Evolutionary conservation across 495 filamentous ascomycete species (phyloP), one percentile per base, ranked within the genome.

Genomic region (Talaromyces trachyspermus): DNA sequence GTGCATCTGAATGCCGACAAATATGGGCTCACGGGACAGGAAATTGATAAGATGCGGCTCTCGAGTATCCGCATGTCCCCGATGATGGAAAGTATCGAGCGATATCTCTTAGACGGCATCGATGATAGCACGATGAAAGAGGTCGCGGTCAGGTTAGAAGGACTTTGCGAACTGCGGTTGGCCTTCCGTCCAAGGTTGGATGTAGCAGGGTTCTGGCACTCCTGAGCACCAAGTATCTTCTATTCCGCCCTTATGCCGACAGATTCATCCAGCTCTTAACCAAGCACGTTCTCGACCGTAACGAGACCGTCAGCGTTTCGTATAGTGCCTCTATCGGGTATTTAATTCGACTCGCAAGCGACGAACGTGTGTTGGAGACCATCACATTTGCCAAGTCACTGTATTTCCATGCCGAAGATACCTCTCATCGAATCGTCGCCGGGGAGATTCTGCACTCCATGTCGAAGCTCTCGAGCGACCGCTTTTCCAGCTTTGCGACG

Each of bases 141-240:
- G 18, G 68, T 95, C n/a, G 75, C 84, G 8, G 78, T 78, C 10
- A 73, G 65, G 15, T 72, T 98, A 1, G 80, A 89, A 55, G 78
- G 29, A 81, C 86, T 2, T 84, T 96, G 59, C 90, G 89, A 53
- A 79, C 83, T 15, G 85, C 88, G 3, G 77, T 98, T 36, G 91
- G 89, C 3, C 81, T 96, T 60, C 91, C 91, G 7, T 90, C 87
- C 2, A 96, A 95, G 68, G 82, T 96, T 41, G 92, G 89, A 24
- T 91, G 88, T 53, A 82, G 82, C 54, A 82, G 87, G 36, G 84
- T 95, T 17, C 74, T 98, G 9, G 86, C 88, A 5, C 88, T 86
- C n/a, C 75, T 98, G 19, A 86, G 85, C 44, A 91, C 89, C 45
- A 76, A 85, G 20, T 77, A 74, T 22, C 74, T 82, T 30, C 65